phyloP scores from a whole-genome alignment of 2,329 filamentous ascomycete genomes.

The Xylaria sp. region DNA sequence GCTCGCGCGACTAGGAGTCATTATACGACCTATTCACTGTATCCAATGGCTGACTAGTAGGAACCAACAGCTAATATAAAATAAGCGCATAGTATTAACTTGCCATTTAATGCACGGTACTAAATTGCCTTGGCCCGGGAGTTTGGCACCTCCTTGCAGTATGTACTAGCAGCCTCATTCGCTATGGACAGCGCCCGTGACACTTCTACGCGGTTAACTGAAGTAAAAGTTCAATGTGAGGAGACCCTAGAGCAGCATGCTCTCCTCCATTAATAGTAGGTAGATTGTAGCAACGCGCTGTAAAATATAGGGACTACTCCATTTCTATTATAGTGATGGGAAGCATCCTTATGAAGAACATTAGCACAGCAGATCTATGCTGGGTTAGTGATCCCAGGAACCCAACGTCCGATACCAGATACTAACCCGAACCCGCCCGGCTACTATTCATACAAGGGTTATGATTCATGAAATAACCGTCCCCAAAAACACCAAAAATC shows the following conservation, averaged over 20 bases:
- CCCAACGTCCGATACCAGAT: not conserved
- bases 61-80: not conserved
- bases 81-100: not conserved
- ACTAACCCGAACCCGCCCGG: no score
- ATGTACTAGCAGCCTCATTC: no score
- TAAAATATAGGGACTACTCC: constrained; percentile 1
- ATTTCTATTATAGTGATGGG: not conserved
- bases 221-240: not conserved
- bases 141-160: not conserved
- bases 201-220: not conserved
- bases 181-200: not conserved
- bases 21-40: not conserved
- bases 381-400: no score
- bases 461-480: not conserved
- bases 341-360: not conserved
- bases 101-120: not conserved
- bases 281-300: not conserved
- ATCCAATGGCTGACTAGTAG: not conserved
- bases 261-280: not conserved
- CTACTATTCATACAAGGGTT: not conserved
- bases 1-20: not conserved
- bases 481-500: not conserved
- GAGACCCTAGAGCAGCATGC: not conserved
- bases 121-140: not conserved
- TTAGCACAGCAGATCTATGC: not conserved